Base-by-base conservation (phyloP, 805 yeast species). In the Lachancea kluyveri region DNA sequence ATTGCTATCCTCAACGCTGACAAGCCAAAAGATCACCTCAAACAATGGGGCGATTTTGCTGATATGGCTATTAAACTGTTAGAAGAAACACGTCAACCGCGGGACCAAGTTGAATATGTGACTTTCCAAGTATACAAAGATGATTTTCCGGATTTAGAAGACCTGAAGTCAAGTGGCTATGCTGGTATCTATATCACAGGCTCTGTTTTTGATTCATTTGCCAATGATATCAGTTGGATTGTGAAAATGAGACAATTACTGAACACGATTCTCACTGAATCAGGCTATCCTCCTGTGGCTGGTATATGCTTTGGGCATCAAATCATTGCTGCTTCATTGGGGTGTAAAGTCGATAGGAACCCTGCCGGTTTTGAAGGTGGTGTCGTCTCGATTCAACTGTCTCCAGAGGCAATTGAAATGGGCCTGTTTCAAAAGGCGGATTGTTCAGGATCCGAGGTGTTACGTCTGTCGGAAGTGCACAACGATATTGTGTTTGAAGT, bases 221-320 rank as follows among this genome's bases (percentile, higher is more conserved):
- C 50, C 17, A 44, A 42, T 4, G 54, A 50, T 1, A 47, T 50
- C 5, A 48, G 48, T 12, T 70, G 76, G 76, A 61, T 71, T 24
- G 42, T 45, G 15, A 45, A 51, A 19, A 45, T 72, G 17, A 64
- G 67, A 39, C 35, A 51, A 7, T 58, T 68, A 31, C 45, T 71
- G 18, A 11, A 19, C 14, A 36, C 28, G 25, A 40, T 45, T 14
- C 28, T 47, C 8, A 24, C 28, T 8, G 40, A 36, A 8, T 31
- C 24, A 7, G 37, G 38, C 4, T 37, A 47, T 19, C 56, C 68
- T n/a, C 79, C 81, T 2, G 36, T 76, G 4, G 68, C 73, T 5
- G 94, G 94, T 3, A 62, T 86, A 24, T 86, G 96, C 55, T 86
- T 85, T 52, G 96, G 95, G 5, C 96, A 87, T 56, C 96, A 86